Conservation (phyloP, 805 yeast genomes). For the Hanseniaspora taiwanica region DNA sequence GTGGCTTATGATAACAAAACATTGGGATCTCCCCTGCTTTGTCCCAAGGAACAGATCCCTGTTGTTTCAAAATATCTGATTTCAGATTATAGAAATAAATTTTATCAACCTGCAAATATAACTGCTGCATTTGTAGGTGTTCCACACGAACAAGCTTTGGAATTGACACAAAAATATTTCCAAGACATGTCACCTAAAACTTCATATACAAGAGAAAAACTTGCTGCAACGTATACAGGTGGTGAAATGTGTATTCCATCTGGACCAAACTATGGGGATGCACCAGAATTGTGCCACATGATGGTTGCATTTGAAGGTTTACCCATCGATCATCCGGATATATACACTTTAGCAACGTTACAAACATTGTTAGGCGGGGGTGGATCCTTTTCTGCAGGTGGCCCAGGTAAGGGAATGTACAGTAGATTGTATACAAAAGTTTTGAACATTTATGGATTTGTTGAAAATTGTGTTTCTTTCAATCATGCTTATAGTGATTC, state of each 20-base stretch:
- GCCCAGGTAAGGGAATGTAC: slow-evolving; percentile 99
- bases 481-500: slow-evolving; percentile 84
- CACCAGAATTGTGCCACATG: slow-evolving; percentile 73
- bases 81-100: slow-evolving; percentile 43
- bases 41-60: slow-evolving; percentile 59
- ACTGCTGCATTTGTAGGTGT: slow-evolving; percentile 87
- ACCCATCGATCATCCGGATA: slow-evolving; percentile 70
- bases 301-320: slow-evolving; percentile 83
- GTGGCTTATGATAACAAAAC: slow-evolving; percentile 65
- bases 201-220: slow-evolving; percentile 17
- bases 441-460: slow-evolving; percentile 78
- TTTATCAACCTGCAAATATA: slow-evolving; percentile 67
- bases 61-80: slow-evolving; percentile 40
- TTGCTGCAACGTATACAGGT: slow-evolving; percentile 41
- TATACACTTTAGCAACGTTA: slow-evolving; percentile 79
- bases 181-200: slow-evolving; percentile 39
- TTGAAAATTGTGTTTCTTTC: slow-evolving; percentile 79
- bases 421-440: slow-evolving; percentile 86
- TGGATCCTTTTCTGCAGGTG: slow-evolving; percentile 95
- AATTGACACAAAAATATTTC: slow-evolving; percentile 46
- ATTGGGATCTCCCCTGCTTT: slow-evolving; percentile 74
- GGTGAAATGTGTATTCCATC: slow-evolving; percentile 43
- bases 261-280: slow-evolving; percentile 43
- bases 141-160: slow-evolving; percentile 52
- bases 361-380: slow-evolving; percentile 94